These are phyloP conservation scores for Saturnispora zaruensis DNA, from an alignment of 805 yeast genomes.

Conservation along the genomic window DNA sequence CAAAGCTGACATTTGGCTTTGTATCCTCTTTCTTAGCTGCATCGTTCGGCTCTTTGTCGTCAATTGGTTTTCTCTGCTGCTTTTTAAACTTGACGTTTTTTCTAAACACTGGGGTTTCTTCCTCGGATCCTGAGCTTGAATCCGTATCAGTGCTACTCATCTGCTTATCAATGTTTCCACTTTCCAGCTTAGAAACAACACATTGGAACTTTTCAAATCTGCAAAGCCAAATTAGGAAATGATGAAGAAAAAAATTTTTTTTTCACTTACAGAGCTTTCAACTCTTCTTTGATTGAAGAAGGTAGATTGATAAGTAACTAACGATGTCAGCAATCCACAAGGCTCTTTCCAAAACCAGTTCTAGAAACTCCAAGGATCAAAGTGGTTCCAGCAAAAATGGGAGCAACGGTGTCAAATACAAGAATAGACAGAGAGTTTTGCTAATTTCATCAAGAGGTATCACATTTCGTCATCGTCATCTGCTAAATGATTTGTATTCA, in stretches of 20 bases:
- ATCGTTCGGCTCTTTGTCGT: not conserved
- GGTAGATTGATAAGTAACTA: not conserved
- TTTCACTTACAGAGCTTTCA: not conserved
- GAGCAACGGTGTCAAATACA: conserved; percentile 44
- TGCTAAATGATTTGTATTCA: conserved; percentile 69
- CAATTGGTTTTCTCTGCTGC: not conserved
- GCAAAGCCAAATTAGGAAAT: not conserved
- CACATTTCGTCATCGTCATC: conserved; percentile 90
- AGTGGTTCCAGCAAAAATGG: conserved; percentile 13
- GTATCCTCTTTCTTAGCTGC: not conserved
- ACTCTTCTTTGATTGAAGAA: not conserved
- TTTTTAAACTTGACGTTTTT: conserved; percentile 3
- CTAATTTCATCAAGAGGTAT: conserved; percentile 92
- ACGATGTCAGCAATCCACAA: conserved; percentile 67
- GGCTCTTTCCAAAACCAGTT: conserved; percentile 33
- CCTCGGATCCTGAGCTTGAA: not conserved
- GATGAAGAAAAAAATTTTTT: conserved; percentile 2
- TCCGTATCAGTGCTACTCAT: not conserved
- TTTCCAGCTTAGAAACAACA: not conserved
- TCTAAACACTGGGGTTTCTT: not conserved
- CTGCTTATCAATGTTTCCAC: not conserved
- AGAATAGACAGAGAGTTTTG: conserved; percentile 81
- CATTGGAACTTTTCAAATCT: not conserved
- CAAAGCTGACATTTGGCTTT: not conserved
- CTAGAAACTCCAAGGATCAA: conserved; percentile 28